These are phyloP conservation scores for Mimosa bimucronata DNA, from an alignment of 306 rosid genomes.

Conservation along the genomic window DNA sequence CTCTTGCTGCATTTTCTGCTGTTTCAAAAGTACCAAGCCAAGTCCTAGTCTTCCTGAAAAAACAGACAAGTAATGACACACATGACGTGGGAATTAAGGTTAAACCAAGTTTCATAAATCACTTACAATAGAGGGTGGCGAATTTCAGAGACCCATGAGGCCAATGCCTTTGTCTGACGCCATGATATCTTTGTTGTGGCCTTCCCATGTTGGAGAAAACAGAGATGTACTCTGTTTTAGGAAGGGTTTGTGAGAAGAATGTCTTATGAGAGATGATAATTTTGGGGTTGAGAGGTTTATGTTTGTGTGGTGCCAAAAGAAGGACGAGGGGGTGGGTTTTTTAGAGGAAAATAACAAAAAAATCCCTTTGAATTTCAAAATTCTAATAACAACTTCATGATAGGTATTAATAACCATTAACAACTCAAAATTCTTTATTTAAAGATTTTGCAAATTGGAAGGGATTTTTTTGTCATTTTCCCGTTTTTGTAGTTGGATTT, in stretches of 20 bases:
- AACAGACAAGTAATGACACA: not conserved
- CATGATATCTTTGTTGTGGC: conserved; percentile 90
- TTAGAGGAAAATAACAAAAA: too few species aligned
- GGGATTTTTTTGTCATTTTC: too few species aligned
- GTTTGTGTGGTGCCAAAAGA: conserved; percentile 14
- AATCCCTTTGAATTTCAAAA: too few species aligned
- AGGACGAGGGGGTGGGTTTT: conserved; percentile 39
- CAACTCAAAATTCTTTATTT: too few species aligned
- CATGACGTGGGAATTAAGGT: not conserved
- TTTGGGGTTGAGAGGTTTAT: not conserved
- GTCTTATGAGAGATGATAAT: conserved; percentile 31
- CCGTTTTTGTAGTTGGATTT: too few species aligned
- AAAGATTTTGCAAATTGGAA: too few species aligned
- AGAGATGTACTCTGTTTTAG: conserved; percentile 34
- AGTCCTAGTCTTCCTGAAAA: conserved; percentile 88
- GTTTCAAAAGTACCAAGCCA: conserved; percentile 98
- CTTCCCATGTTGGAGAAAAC: conserved; percentile 71
- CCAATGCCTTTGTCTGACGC: conserved; percentile 99
- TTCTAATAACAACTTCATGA: too few species aligned
- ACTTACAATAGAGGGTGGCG: conserved; percentile 94
- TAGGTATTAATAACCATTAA: too few species aligned
- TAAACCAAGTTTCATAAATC: not conserved
- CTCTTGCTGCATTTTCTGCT: conserved; percentile 91
- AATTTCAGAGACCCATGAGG: conserved; percentile 99
- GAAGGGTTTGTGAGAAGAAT: conserved; percentile 54